These are phyloP conservation scores for Fraxinus greggii DNA, from an alignment of 305 asterid species.

Conservation along the genomic window DNA sequence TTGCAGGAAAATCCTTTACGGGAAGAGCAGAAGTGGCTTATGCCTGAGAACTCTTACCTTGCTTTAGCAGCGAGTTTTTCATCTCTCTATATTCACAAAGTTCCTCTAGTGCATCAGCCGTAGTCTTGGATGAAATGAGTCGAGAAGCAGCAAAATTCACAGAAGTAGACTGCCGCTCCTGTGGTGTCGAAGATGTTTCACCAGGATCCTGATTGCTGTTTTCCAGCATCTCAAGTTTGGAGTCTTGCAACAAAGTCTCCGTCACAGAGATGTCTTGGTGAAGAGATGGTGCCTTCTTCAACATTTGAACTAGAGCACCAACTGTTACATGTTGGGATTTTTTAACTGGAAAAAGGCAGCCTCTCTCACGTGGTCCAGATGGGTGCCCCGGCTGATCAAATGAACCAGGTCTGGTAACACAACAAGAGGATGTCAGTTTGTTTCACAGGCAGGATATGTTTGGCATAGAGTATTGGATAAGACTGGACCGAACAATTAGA, in stretches of 20 bases:
- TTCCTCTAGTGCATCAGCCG: conserved; percentile 66
- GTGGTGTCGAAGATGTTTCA: conserved; percentile 24
- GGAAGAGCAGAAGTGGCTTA: conserved; percentile 17
- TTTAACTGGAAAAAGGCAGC: conserved; percentile 28
- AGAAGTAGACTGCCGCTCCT: conserved; percentile 22
- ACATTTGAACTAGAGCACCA: conserved; percentile 65
- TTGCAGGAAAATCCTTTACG: background rate
- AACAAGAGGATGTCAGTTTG: conserved; percentile 21
- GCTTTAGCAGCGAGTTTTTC: conserved; percentile 50
- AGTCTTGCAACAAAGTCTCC: conserved; percentile 26
- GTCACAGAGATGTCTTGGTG: conserved; percentile 37
- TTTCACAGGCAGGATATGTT: background rate
- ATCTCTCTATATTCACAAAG: conserved; percentile 46
- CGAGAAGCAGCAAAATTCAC: conserved; percentile 36
- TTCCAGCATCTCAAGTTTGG: conserved; percentile 26
- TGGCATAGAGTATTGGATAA: background rate
- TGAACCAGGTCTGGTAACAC: conserved; percentile 48
- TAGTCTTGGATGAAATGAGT: conserved; percentile 47
- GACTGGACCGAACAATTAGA: background rate
- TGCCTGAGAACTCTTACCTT: conserved; percentile 30
- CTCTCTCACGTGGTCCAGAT: conserved; percentile 31
- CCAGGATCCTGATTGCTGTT: conserved; percentile 22
- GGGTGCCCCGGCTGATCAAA: conserved; percentile 40
- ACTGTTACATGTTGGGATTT: conserved; percentile 67
- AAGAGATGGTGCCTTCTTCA: conserved; percentile 77